Evolutionary conservation across 1,284 basidiomycete genomes (phyloP), one percentile per base, ranked within the genome.

Genomic region (Microbotryomycetes sp.): DNA sequence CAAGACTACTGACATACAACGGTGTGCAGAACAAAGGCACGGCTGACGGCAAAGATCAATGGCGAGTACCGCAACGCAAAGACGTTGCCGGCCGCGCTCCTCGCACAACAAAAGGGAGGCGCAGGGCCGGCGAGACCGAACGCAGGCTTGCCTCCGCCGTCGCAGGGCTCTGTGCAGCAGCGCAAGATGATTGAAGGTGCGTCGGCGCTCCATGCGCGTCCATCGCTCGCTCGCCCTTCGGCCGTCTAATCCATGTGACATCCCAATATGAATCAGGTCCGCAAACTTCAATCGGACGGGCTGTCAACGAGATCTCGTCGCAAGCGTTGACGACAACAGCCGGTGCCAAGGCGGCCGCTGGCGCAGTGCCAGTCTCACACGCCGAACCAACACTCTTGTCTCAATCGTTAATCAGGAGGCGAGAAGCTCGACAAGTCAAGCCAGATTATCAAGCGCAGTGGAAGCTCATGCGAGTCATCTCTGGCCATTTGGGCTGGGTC

Each of bases 401-500:
- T 18, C 85, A 90, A 72, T 91, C 91, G 0, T 83, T 97, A 54
- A 85, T 86, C 60, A 82, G 89, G 24, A 89, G 93, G 77, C 91
- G 94, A 78, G 90, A 91, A 60, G 89, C 88, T 4, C 83, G 90
- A 31, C 89, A 88, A 30, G 84, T 96, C 71, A 94, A 97, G 76
- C 96, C 94, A 2, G 88, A 86, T 7, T 97, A 90, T 74, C 94
- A 99, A 72, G 84, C 94, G 5, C 88, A 87, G 71, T 94, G 94
- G 94, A 97, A 97, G 77, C 85, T 99, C 57, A 82, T 87, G 69
- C 88, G 93, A 56, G 96, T 99, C 72, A 97, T 98, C 65, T 97
- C 92, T 1, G 94, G 94, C 0, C 94, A 99, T 76, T 78, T 98
- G 66, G 94, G 96, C 7, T 98, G 96, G 96, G 94, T 98, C n/a